Evolutionary conservation across 2,329 filamentous ascomycete species (phyloP).

Genomic region (Epichloe typhina): DNA sequence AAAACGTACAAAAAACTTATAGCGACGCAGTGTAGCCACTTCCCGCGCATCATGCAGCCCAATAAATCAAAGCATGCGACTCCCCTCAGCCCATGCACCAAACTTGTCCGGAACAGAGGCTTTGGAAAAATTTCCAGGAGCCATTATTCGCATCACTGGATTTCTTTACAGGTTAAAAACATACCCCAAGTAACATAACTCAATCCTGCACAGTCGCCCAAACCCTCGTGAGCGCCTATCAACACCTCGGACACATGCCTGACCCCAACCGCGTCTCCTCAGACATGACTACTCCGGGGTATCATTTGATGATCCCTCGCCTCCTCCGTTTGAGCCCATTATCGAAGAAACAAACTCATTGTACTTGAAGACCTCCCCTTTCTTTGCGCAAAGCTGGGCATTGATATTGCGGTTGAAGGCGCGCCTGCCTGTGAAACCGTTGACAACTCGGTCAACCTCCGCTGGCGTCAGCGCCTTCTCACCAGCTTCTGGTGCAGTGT

Average conservation of each 20-base stretch:
- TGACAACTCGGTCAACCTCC: constrained; percentile 79
- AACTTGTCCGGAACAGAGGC: too few species aligned
- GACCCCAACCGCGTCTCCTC: background rate
- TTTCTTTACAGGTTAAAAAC: background rate
- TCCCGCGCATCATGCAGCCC: background rate
- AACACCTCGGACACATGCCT: background rate
- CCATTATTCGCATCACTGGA: background rate
- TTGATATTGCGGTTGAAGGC: constrained; percentile 59
- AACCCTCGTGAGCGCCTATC: background rate
- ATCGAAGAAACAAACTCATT: constrained; percentile 75
- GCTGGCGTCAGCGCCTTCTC: constrained; percentile 48
- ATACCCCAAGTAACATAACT: background rate
- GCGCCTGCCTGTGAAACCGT: constrained; percentile 70
- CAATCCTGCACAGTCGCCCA: background rate
- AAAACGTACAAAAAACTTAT: too few species aligned
- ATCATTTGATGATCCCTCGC: constrained; percentile 16
- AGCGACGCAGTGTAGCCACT: too few species aligned
- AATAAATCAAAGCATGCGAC: too few species aligned
- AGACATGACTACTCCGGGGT: constrained; percentile 11
- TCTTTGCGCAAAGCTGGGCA: constrained; percentile 40
- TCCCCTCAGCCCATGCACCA: too few species aligned
- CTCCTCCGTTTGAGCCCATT: constrained; percentile 36
- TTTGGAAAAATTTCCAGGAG: background rate
- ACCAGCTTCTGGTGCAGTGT: constrained; percentile 67
- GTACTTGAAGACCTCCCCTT: constrained; percentile 86